Conservation (phyloP, 768 basidiomycete species). For the Leccinum imitatum region DNA sequence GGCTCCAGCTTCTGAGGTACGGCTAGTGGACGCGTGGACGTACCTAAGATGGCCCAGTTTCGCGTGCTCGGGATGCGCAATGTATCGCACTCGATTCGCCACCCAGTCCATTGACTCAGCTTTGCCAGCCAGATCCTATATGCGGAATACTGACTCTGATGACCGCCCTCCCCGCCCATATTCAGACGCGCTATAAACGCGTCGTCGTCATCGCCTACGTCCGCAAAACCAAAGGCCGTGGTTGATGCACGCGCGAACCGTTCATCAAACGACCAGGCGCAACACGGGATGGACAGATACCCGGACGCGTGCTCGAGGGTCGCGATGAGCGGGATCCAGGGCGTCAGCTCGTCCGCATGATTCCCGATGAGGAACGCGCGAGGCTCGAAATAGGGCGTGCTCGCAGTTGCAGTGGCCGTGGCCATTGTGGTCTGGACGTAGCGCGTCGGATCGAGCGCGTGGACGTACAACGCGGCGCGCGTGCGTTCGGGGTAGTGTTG, state of each 20-base stretch:
- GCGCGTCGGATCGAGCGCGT: slow-evolving; percentile 64
- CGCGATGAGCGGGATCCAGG: slow-evolving; percentile 87
- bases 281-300: slow-evolving; percentile 87
- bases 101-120: slow-evolving; percentile 72
- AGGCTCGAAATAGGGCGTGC: slow-evolving; percentile 34
- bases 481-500: slow-evolving; percentile 66
- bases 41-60: slow-evolving; percentile 91
- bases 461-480: slow-evolving; percentile 57
- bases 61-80: slow-evolving; percentile 91
- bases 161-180: slow-evolving; percentile 60
- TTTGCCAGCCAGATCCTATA: slow-evolving; percentile 88
- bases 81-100: slow-evolving; percentile 82
- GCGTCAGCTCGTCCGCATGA: slow-evolving; percentile 95
- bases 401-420: not conserved
- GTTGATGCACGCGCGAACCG: slow-evolving; percentile 54
- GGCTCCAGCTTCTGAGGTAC: not conserved
- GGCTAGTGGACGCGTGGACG: slow-evolving; percentile 22
- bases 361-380: slow-evolving; percentile 86
- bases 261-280: slow-evolving; percentile 77
- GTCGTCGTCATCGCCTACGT: slow-evolving; percentile 25
- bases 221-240: slow-evolving; percentile 17
- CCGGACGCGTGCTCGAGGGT: slow-evolving; percentile 59
- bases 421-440: not conserved
- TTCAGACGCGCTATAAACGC: slow-evolving; percentile 47
- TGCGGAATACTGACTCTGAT: slow-evolving; percentile 68